These are phyloP conservation scores for Saprolegnia diclina DNA, from an alignment of 352 stramenopile genomes.

Conservation along the genomic window DNA sequence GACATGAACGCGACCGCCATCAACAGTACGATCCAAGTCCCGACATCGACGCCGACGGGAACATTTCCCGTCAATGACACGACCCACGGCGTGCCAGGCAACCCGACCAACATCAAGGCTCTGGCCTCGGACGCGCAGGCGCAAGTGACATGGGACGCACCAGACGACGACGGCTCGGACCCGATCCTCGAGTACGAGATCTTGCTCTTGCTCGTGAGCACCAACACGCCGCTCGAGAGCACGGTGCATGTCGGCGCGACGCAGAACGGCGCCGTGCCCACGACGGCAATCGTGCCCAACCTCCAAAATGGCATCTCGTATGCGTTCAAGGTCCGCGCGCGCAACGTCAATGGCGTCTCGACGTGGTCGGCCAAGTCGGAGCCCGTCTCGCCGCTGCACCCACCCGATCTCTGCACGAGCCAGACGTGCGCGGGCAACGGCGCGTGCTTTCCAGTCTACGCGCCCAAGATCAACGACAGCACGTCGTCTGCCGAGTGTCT, in stretches of 20 bases:
- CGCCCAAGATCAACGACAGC: constrained; percentile 2
- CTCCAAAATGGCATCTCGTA: constrained; percentile 60
- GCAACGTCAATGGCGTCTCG: constrained; percentile 57
- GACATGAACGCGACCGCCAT: neutral
- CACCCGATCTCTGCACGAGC: constrained; percentile 56
- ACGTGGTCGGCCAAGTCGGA: constrained; percentile 68
- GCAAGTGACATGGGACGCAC: constrained; percentile 52
- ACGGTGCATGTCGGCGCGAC: constrained; percentile 2
- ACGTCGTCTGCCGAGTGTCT: constrained; percentile 37
- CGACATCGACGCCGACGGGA: neutral
- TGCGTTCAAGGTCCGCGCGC: constrained; percentile 61
- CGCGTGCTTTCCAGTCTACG: constrained; percentile 63
- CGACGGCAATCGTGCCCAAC: constrained; percentile 37
- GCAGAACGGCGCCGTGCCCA: constrained; percentile 31
- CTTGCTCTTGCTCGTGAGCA: constrained; percentile 23
- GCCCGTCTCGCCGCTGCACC: constrained; percentile 60
- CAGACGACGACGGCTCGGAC: constrained; percentile 59
- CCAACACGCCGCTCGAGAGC: neutral
- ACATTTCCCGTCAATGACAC: constrained; percentile 14
- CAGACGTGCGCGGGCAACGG: constrained; percentile 57
- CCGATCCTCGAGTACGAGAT: constrained; percentile 56
- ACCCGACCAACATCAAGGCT: constrained; percentile 51
- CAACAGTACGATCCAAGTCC: neutral
- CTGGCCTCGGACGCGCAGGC: constrained; percentile 48
- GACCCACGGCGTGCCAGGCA: constrained; percentile 55